phyloP scores from a whole-genome alignment of 108 stramenopile species.

The Cylindrotheca fusiformis region DNA sequence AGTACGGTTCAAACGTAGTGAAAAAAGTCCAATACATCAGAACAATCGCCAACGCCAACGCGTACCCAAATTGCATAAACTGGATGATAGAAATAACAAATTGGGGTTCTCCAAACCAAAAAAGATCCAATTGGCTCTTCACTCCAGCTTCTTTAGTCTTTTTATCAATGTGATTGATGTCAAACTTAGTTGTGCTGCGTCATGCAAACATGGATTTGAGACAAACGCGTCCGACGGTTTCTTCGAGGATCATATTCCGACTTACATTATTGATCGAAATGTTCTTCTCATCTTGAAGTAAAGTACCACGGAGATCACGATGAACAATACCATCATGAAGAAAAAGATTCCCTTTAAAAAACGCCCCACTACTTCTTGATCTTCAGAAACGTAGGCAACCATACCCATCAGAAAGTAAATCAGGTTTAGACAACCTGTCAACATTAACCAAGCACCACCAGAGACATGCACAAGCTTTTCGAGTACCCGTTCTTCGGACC shows the following conservation, averaged over 20 bases:
- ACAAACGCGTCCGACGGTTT: too few relatives aligned
- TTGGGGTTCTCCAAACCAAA: constrained; percentile 74
- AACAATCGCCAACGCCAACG: constrained; percentile 66
- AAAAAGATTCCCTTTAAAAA: constrained; percentile 41
- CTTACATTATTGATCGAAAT: constrained; percentile 45
- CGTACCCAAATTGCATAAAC: constrained; percentile 86
- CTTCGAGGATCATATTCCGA: background rate
- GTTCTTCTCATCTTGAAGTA: constrained; percentile 38
- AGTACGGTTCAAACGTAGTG: constrained; percentile 9
- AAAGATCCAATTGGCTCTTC: constrained; percentile 53
- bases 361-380: constrained; percentile 22
- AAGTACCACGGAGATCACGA: constrained; percentile 32
- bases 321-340: constrained; percentile 29
- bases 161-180: background rate
- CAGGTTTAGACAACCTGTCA: constrained; percentile 57
- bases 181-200: constrained; percentile 8
- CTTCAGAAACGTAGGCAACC: constrained; percentile 30
- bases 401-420: constrained; percentile 69
- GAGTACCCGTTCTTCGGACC: constrained; percentile 58
- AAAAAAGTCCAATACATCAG: constrained; percentile 56
- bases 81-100: constrained; percentile 72
- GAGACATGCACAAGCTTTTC: constrained; percentile 71
- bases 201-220: too few relatives aligned
- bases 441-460: constrained; percentile 69
- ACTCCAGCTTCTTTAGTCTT: constrained; percentile 8